These are phyloP conservation scores for Chlorella sp. DNA, from an alignment of 139 green algal genomes.

Conservation along the genomic window DNA sequence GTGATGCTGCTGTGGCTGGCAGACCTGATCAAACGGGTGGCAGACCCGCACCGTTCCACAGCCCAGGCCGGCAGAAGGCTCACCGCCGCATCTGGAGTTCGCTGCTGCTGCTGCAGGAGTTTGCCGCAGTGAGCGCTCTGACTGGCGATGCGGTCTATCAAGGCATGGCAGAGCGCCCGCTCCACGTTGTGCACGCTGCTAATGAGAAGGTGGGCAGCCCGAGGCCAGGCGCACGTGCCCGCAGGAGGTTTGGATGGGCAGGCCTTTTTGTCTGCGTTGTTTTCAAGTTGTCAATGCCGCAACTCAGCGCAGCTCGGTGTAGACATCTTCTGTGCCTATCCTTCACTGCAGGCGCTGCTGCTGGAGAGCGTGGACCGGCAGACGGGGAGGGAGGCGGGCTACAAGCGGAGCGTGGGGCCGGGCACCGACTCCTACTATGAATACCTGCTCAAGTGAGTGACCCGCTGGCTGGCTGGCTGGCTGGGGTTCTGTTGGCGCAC, in stretches of 20 bases:
- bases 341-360: slow-evolving; percentile 12
- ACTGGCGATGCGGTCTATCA: no score
- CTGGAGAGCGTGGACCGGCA: neutral
- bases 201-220: slow-evolving; percentile 24
- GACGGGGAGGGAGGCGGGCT: neutral
- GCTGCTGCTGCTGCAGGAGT: slow-evolving; percentile 75
- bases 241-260: no score
- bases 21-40: no score
- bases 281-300: no score
- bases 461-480: neutral
- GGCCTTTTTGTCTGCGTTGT: no score
- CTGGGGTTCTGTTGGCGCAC: no score
- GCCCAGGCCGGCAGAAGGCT: no score
- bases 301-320: neutral
- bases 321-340: no score
- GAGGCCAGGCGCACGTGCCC: no score
- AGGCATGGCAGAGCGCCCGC: no score
- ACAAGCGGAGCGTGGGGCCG: slow-evolving; percentile 33
- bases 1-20: neutral
- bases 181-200: slow-evolving; percentile 43
- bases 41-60: no score
- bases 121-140: slow-evolving; percentile 63
- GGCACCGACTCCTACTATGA: slow-evolving; percentile 53
- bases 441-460: slow-evolving; percentile 29
- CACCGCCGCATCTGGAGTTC: no score